These are phyloP conservation scores for Cutaneotrichosporon cavernicola DNA, from an alignment of 1,284 basidiomycete species.

Conservation along the genomic window DNA sequence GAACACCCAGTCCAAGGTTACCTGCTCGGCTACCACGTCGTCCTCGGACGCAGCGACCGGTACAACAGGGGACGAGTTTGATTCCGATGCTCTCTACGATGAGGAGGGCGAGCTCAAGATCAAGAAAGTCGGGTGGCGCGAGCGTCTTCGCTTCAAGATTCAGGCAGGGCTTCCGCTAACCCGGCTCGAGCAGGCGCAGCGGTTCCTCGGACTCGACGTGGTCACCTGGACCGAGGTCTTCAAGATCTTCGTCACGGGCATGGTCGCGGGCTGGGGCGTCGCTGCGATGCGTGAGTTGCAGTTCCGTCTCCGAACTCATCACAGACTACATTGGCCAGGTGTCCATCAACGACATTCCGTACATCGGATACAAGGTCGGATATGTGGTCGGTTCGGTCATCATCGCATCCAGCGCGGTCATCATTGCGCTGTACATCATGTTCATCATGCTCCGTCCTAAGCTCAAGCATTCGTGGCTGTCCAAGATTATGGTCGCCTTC, in stretches of 20 bases:
- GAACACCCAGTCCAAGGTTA: background rate
- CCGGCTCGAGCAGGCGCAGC: slow-evolving; percentile 26
- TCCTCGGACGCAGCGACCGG: slow-evolving; percentile 8
- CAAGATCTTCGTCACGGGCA: slow-evolving; percentile 53
- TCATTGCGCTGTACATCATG: slow-evolving; percentile 55
- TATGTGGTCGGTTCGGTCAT: slow-evolving; percentile 54
- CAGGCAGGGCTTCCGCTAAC: slow-evolving; percentile 19
- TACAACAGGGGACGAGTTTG: slow-evolving; percentile 11
- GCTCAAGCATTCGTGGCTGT: slow-evolving; percentile 54
- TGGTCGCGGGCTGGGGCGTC: slow-evolving; percentile 54
- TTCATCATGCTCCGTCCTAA: slow-evolving; percentile 57
- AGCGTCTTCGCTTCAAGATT: slow-evolving; percentile 21
- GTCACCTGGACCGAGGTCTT: slow-evolving; percentile 49
- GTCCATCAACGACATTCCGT: slow-evolving; percentile 53
- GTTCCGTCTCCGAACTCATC: background rate
- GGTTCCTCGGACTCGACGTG: slow-evolving; percentile 48
- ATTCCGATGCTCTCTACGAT: slow-evolving; percentile 14
- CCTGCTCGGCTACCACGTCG: slow-evolving; percentile 5
- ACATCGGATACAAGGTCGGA: slow-evolving; percentile 50
- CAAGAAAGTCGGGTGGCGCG: slow-evolving; percentile 19
- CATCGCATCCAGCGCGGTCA: slow-evolving; percentile 54
- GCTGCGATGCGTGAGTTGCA: slow-evolving; percentile 54
- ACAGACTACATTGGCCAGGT: slow-evolving; percentile 56
- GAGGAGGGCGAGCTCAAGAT: slow-evolving; percentile 5
- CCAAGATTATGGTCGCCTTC: slow-evolving; percentile 51